phyloP scores from a whole-genome alignment of 1,139 yeast genomes.

The Hansenula lynferdii region DNA sequence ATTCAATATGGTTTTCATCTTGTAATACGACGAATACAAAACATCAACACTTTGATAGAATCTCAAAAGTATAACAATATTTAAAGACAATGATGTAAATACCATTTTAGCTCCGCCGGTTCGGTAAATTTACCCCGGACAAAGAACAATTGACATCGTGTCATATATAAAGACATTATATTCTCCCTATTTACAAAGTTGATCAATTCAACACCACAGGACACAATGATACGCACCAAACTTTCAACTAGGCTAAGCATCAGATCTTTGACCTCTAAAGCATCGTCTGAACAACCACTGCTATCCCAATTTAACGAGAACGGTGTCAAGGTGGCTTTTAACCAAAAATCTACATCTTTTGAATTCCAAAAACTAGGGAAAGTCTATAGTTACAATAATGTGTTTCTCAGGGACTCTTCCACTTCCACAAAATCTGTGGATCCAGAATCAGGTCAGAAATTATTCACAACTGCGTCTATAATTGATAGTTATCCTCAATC shows the following conservation, averaged over 20 bases:
- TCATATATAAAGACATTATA: no score
- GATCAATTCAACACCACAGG: no score
- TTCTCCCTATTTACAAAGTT: no score
- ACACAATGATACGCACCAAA: background rate
- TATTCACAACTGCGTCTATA: constrained; percentile 57
- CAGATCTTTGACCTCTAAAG: no score
- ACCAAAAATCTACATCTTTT: constrained; percentile 13
- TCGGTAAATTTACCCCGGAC: no score
- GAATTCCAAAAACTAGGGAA: constrained; percentile 8
- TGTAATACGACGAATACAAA: no score
- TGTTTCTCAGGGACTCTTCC: constrained; percentile 67
- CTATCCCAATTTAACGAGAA: background rate
- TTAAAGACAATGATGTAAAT: no score
- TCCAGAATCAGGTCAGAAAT: constrained; percentile 53
- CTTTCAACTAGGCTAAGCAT: no score
- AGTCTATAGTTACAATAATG: constrained; percentile 41
- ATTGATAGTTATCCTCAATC: constrained; percentile 25
- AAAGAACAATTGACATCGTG: no score
- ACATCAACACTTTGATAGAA: no score
- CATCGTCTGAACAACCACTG: background rate
- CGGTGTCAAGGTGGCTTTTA: constrained; percentile 8
- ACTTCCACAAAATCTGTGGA: constrained; percentile 47
- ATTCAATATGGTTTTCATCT: background rate
- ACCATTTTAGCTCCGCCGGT: no score
- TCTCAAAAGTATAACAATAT: no score